phyloP scores from a whole-genome alignment of 2,329 filamentous ascomycete species.

The Gaeumannomyces sp. region DNA sequence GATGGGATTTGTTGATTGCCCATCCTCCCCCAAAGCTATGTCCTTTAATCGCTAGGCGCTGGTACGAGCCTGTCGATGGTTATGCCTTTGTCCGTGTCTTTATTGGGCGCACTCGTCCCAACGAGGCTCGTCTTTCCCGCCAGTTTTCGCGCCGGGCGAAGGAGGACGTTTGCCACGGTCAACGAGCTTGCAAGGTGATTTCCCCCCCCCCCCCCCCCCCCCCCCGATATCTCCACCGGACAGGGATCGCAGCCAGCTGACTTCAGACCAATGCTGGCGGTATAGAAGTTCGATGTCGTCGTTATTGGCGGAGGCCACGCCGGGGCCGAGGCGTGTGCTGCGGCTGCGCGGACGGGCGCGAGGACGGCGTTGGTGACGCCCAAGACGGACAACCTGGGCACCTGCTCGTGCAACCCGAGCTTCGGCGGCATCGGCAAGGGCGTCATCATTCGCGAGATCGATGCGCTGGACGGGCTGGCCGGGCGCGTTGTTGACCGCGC shows the following conservation, averaged over 20 bases:
- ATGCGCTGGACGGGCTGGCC: constrained; percentile 86
- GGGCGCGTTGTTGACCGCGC: constrained; percentile 88
- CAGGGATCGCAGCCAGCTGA: neutral
- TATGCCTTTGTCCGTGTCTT: neutral
- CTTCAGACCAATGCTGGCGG: too few relatives aligned
- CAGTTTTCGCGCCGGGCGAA: constrained; percentile 6
- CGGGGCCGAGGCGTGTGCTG: constrained; percentile 87
- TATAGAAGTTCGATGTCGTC: constrained; percentile 75
- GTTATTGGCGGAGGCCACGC: constrained; percentile 96
- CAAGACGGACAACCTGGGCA: constrained; percentile 79
- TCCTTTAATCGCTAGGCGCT: neutral
- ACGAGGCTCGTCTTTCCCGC: neutral
- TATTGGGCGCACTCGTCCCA: neutral
- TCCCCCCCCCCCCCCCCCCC: too few relatives aligned
- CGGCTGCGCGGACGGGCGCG: constrained; percentile 81
- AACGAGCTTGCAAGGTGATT: constrained; percentile 6
- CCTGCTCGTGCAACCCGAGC: constrained; percentile 94
- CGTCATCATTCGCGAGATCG: constrained; percentile 90
- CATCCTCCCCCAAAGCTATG: neutral
- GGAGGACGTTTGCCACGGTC: constrained; percentile 8
- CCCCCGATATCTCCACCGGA: neutral
- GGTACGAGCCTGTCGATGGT: neutral
- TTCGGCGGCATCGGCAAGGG: constrained; percentile 99
- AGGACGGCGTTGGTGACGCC: constrained; percentile 87
- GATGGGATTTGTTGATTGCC: neutral